Evolutionary conservation across 2,329 filamentous ascomycete species (phyloP), one percentile per base, ranked within the genome.

Genomic region (Aspergillus brasiliensis): DNA sequence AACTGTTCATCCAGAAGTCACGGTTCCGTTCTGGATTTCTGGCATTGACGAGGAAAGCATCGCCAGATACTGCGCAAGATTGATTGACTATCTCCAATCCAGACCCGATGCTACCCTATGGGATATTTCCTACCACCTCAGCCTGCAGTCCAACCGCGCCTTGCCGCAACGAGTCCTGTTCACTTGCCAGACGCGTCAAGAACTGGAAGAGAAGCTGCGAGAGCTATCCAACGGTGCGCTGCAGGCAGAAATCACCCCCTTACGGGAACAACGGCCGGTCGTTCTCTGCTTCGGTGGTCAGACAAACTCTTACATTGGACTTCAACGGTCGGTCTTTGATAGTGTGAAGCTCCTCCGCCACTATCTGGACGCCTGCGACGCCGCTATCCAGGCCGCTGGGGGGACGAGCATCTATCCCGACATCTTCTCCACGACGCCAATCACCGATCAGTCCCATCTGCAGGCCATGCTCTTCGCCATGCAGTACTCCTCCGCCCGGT

Each of bases 201-300:
- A 61, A 19, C 48, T 61, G 3, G 25, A 61, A 8, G 19, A 28
- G 1, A 44, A 27, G 17, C 47, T 61, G 8, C 10, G 25, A 5
- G 25, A 25, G 7, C 25, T 25, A 21, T 25, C 37, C n/a, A 42
- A 8, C n/a, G n/a, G 28, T 3, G 25, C 5, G 11, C 47, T 5
- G 27, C 51, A 0, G 6, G 19, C 15, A 34, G 23, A 44, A 48
- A 19, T 38, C 10, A n/a, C 13, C 7, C 19, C 23, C 27, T 46
- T 56, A 38, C 53, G 56, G 8, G 31, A 51, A 19, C 28, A 13
- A 8, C 42, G 60, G 15, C 64, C 69, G 3, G 66, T 80, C 1
- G 62, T 81, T 2, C 65, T 81, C 0, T 70, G 67, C 40, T 79
- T 81, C 51, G 77, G 75, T 2, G 79, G 79, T 2, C 79, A 81